These are phyloP conservation scores for Capronia coronata DNA, from an alignment of 2,329 filamentous ascomycete genomes.

Conservation along the genomic window DNA sequence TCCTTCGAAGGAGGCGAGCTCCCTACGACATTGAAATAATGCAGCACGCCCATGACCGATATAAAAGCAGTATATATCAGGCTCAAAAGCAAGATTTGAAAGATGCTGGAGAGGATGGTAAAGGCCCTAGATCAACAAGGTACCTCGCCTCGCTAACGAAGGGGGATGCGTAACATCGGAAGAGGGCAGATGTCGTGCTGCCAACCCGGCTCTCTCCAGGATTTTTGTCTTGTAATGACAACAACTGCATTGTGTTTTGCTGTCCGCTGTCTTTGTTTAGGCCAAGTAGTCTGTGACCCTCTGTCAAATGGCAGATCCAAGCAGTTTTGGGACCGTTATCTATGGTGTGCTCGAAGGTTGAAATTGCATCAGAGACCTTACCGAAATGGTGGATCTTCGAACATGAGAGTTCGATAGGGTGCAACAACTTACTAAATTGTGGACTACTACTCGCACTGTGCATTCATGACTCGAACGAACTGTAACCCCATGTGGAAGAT, in stretches of 20 bases:
- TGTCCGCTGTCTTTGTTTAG: neutral
- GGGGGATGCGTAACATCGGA: neutral
- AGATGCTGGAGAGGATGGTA: neutral
- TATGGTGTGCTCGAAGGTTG: conserved; percentile 3
- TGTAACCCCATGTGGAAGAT: neutral
- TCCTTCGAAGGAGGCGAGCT: conserved; percentile 3
- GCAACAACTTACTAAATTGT: neutral
- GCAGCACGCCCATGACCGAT: conserved; percentile 11
- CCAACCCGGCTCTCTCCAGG: neutral
- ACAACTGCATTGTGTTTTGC: neutral
- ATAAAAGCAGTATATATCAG: neutral
- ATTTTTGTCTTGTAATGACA: neutral
- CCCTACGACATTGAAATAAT: conserved; percentile 7
- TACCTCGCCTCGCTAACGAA: neutral
- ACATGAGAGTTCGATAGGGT: neutral
- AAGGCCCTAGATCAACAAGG: neutral
- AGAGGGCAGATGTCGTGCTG: no score
- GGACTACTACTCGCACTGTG: neutral
- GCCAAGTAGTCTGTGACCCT: neutral
- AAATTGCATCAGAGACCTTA: conserved; percentile 1
- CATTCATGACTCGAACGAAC: neutral
- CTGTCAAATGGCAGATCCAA: neutral
- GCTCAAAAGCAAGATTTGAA: neutral
- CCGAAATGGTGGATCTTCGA: neutral
- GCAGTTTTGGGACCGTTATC: conserved; percentile 3